Evolutionary conservation across 306 rosid species (phyloP), one percentile per base, ranked within the genome.

Genomic region (Vachellia pachyceras): DNA sequence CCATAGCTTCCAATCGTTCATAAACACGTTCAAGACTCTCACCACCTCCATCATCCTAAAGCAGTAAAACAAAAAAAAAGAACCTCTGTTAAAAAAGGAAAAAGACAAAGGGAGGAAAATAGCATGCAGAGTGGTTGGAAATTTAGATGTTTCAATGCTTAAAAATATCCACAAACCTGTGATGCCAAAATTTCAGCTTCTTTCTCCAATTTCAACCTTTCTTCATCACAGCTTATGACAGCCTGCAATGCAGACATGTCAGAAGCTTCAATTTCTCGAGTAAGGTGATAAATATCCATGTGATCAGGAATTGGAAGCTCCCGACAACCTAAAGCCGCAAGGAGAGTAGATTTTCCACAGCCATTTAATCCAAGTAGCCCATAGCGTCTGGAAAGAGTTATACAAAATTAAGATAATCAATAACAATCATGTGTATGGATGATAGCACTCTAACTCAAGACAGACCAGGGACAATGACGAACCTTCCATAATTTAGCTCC

Each of bases 401-500:
- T 55, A 74, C 20, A n/a, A 57, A 77, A 82, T 57, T 18, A 85
- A 10, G 70, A 76, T 40, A 73, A 68, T 36, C 64, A 68, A 72
- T 58, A 75, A 78, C 15, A 41, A 66, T 22, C 41, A 54, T 10
- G 35, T 2, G 20, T 58, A 58, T 20, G 57, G 82, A 54, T 77
- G 12, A 50, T 12, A 49, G 10, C 60, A 80, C 23, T 35, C 10
- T 14, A 68, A 57, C 22, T 1, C 0, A 67, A 77, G 72, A n/a
- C 8, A 78, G 64, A 63, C 6, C 47, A 39, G n/a, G 10, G 54
- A 54, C 17, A 54, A 73, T 25, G 54, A 79, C 89, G 17, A 74
- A 96, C 98, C 98, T 96, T 79, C 99, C 98, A 89, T 92, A 96
- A 47, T 96, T 96, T 40, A 96, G 97, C 93, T 96, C 99, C 84